phyloP scores from a whole-genome alignment of 805 yeast genomes.

The Teunomyces panamensis region DNA sequence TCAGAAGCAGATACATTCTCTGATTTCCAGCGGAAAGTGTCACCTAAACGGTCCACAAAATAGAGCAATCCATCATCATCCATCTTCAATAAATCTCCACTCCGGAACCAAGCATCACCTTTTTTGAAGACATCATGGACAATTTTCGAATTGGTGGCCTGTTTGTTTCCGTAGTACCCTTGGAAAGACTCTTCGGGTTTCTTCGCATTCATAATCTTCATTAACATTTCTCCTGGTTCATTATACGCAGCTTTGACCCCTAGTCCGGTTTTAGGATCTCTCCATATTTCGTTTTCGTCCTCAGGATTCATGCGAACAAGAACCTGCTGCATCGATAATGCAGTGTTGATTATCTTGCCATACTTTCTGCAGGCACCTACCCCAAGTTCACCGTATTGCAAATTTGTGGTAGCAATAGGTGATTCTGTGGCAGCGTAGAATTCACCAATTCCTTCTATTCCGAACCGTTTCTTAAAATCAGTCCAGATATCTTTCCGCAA shows the following conservation, averaged over 20 bases:
- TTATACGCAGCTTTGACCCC: slow-evolving; percentile 51
- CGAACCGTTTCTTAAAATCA: slow-evolving; percentile 73
- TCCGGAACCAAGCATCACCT: slow-evolving; percentile 90
- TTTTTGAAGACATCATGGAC: slow-evolving; percentile 68
- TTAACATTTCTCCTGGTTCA: slow-evolving; percentile 86
- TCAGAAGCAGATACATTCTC: slow-evolving; percentile 94
- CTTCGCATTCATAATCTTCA: slow-evolving; percentile 63
- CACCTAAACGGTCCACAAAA: slow-evolving; percentile 91
- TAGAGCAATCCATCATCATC: slow-evolving; percentile 70
- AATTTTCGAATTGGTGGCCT: slow-evolving; percentile 77
- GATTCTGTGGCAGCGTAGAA: slow-evolving; percentile 93
- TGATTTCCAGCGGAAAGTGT: slow-evolving; percentile 94
- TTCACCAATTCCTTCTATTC: slow-evolving; percentile 75
- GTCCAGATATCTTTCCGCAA: slow-evolving; percentile 86
- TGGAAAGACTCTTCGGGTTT: slow-evolving; percentile 77
- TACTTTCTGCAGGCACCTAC: slow-evolving; percentile 86
- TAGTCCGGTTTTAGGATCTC: slow-evolving; percentile 63
- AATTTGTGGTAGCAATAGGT: slow-evolving; percentile 81
- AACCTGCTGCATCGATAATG: slow-evolving; percentile 52
- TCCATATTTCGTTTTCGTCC: slow-evolving; percentile 67
- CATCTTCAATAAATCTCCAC: slow-evolving; percentile 76
- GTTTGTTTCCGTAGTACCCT: slow-evolving; percentile 80
- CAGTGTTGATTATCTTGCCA: slow-evolving; percentile 55
- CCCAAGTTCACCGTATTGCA: slow-evolving; percentile 75
- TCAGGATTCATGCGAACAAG: slow-evolving; percentile 77